Evolutionary conservation across 108 stramenopile species (phyloP).

Genomic region (Licmophora abbreviata): DNA sequence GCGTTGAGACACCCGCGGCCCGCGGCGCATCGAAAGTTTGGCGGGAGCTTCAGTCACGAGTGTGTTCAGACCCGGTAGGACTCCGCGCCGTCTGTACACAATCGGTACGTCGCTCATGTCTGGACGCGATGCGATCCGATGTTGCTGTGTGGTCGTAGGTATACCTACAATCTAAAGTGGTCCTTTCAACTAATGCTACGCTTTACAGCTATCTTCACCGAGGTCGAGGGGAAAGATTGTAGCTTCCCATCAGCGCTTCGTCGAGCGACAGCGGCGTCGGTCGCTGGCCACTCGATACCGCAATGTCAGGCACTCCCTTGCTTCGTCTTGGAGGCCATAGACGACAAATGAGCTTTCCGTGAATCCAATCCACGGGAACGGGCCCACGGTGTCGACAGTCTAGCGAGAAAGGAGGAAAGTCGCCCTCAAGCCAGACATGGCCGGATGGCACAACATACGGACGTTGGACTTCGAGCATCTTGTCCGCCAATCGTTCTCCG

Average conservation of each 20-base stretch:
- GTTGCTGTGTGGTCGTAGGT: too few species aligned
- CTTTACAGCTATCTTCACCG: too few species aligned
- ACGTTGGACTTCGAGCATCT: background rate
- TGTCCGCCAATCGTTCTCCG: background rate
- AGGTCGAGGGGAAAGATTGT: conserved; percentile 2
- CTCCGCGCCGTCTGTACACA: too few species aligned
- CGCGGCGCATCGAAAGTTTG: too few species aligned
- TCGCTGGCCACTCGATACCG: background rate
- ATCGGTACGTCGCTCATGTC: too few species aligned
- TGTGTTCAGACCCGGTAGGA: too few species aligned
- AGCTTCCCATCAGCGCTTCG: background rate
- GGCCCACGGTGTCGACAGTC: conserved; percentile 91
- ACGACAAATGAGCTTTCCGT: conserved; percentile 58
- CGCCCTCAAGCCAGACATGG: conserved; percentile 93
- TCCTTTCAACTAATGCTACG: too few species aligned
- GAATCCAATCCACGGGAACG: conserved; percentile 59
- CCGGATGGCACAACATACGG: conserved; percentile 52
- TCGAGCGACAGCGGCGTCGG: background rate
- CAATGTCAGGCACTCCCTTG: background rate
- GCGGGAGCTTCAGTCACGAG: too few species aligned
- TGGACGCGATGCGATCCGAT: too few species aligned
- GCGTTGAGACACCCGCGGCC: too few species aligned
- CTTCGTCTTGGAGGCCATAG: conserved; percentile 64
- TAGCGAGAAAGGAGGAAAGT: conserved; percentile 83
- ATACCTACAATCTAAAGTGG: too few species aligned